Base-by-base conservation (phyloP, 148 eudicot species). In the Arctostaphylos glauca region DNA sequence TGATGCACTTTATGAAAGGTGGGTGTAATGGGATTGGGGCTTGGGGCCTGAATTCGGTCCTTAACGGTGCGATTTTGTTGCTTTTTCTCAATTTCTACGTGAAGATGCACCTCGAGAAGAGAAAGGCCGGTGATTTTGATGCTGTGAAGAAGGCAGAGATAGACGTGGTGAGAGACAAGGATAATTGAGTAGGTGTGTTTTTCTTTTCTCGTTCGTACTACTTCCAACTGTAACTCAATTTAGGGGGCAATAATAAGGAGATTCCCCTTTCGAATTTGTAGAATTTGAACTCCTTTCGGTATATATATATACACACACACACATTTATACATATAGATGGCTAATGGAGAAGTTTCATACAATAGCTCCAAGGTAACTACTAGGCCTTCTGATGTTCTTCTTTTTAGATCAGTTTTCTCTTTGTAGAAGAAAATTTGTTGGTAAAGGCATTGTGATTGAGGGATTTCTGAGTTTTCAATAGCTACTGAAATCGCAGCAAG, bases 1-100 rank as follows among this genome's bases (percentile, higher is more conserved):
- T 90, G n/a, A 62, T 96, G 72, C 97, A 96, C 54, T 84, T 94
- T 0, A 60, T 84, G 5, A 91, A 89, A 48, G 99, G 99, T 0
- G 98, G 99, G 2, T 96, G 99, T 31, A 96, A 96, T 56, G 99
- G 97, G 1, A 91, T 96, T 46, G 95, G 93, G 1, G 98, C 99
- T 2, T 96, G 97, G 99, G 84, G 88, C 0, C 88, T 93, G 47
- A 96, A 96, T 72, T 89, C 98, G 0, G 90, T 93, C 1, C 85
- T 96, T 2, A 96, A 96, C 14, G 89, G 79, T 0, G 95, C 94
- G 5, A 90, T 92, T 84, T 77, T 94, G 74, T 19, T 94, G n/a
- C 81, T 95, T 6, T 91, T 92, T 58, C 52, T 94, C 75, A 91
- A 91, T 60, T 95, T 90, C 83, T 94, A 94, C 66, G 77, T 90